Base-by-base conservation (phyloP, 129 eudicot genomes). In the Centaurea solstitialis region DNA sequence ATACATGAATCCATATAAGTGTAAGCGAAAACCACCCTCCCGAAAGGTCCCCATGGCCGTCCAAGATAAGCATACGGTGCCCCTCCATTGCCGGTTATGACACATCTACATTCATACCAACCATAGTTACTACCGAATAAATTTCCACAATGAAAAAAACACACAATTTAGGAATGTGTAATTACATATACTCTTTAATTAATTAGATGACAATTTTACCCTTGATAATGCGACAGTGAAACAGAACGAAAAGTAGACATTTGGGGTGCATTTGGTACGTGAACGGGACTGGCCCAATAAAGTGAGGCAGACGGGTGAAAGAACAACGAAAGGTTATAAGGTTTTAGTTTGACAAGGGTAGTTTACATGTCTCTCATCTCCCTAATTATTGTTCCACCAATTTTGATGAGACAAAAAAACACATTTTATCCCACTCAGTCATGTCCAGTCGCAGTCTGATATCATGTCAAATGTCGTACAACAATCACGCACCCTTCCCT, bases 11-110 rank as follows among this genome's bases (percentile, higher is more conserved):
- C 99, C 97, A 95, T 89, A 35, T 79, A 88, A 0, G 97, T 90
- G 81, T 89, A 93, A 2, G 95, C 99, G 70, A 88, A 95, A 72
- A 95, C 95, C 74, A 95, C 99, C 83, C 99, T 85, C 76, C 98
- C 99, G 72, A 91, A 93, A 73, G 99, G 94, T n/a, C 99, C 98
- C 98, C 99, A 95, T 11, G 99, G 99, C 57, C 98, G 93, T 76
- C 99, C 99, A 72, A 95, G 99, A 88, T 88, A 77, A 30, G 90
- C 73, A 70, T 93, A 95, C 22, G 88, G 43, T 68, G 93, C 26
- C 71, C 87, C 92, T 41, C 98, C 98, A 81, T 85, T 89, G 53
- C 99, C 98, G 79, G 98, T 95, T 59, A 95, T 91, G 74, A 91
- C 93, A 79, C 99, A 95, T 78, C 99, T 95, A 88, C 85, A 87